Percentiles rank a stretch among this genome's conserved stretches.
These are phyloP conservation scores for Trichosanthes cucumerina DNA, from an alignment of 306 rosid genomes.

Conservation along the genomic window DNA sequence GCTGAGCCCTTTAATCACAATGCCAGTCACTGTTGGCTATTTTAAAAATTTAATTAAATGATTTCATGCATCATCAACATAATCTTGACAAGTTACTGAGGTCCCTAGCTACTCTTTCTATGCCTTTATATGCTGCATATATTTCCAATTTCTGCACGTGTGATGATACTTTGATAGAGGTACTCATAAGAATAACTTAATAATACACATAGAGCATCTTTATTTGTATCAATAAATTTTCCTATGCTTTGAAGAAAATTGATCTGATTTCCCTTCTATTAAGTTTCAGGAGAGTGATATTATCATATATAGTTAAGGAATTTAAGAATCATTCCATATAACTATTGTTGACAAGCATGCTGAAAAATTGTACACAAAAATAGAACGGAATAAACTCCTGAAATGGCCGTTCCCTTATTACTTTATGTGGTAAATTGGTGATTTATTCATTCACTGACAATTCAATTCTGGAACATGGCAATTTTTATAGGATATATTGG, in stretches of 20 bases:
- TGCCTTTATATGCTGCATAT: background rate
- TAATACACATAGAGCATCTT: background rate
- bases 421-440: background rate
- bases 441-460: background rate
- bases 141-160: background rate
- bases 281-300: background rate
- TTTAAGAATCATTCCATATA: background rate
- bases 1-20: background rate
- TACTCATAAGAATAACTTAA: background rate
- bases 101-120: background rate
- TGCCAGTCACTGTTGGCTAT: background rate
- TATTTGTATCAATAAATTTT: background rate
- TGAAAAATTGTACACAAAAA: background rate
- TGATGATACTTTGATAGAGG: background rate
- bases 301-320: background rate
- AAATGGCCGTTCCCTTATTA: background rate
- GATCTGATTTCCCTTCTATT: background rate
- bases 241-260: background rate
- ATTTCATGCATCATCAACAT: background rate
- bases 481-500: conserved; percentile 70
- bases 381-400: background rate
- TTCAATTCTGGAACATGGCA: background rate
- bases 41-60: background rate
- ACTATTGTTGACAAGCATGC: background rate
- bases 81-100: background rate